phyloP scores from a whole-genome alignment of 805 yeast species.

The Zygosaccharomyces bisporus region DNA sequence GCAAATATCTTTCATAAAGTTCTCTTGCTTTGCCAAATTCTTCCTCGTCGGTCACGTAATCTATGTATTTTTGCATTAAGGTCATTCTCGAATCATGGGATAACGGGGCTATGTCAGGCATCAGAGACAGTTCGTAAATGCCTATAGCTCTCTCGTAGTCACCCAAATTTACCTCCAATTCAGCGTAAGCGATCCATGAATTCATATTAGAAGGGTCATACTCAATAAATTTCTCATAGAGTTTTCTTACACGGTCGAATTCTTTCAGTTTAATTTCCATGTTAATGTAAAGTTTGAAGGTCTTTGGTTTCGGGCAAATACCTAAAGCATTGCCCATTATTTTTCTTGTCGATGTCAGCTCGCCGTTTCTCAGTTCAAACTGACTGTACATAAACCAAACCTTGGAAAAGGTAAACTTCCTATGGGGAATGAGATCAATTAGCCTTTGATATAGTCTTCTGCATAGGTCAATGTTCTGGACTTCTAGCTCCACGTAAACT shows the following conservation, averaged over 20 bases:
- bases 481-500: constrained; percentile 53
- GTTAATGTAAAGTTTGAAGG: constrained; percentile 61
- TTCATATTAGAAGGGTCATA: constrained; percentile 21
- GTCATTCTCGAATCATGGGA: constrained; percentile 12
- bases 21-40: constrained; percentile 54
- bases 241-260: constrained; percentile 70
- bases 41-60: constrained; percentile 57
- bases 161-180: constrained; percentile 61
- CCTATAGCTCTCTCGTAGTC: constrained; percentile 68
- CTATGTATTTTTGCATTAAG: constrained; percentile 46
- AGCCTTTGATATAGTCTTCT: constrained; percentile 50
- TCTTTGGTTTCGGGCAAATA: constrained; percentile 51
- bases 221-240: constrained; percentile 58
- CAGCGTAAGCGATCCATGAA: constrained; percentile 63
- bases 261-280: constrained; percentile 68
- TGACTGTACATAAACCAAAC: constrained; percentile 70
- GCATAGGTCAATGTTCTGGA: constrained; percentile 43
- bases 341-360: constrained; percentile 55
- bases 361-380: constrained; percentile 64
- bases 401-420: constrained; percentile 60
- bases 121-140: constrained; percentile 51
- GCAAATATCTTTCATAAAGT: constrained; percentile 43
- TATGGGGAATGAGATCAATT: constrained; percentile 51
- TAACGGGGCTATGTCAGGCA: constrained; percentile 22
- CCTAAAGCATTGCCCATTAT: constrained; percentile 73